Percentiles rank a stretch among this genome's conserved stretches.
phyloP scores from a whole-genome alignment of 495 filamentous ascomycete species.

The Pseudevernia furfuracea region DNA sequence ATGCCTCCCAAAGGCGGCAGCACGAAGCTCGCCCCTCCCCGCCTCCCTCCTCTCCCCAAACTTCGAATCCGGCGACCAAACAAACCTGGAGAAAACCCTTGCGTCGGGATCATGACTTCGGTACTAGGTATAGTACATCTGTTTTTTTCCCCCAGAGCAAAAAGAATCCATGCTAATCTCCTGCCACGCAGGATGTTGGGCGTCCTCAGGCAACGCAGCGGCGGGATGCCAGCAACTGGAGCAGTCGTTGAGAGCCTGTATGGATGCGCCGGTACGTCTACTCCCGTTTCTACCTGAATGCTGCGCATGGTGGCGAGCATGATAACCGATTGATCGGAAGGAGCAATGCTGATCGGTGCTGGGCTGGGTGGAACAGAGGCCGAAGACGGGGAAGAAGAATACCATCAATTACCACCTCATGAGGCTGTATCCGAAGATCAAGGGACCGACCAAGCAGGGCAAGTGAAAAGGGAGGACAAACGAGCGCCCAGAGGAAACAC shows the following conservation, averaged over 20 bases:
- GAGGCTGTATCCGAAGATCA: conserved; percentile 76
- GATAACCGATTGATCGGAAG: not conserved
- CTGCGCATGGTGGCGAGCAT: not conserved
- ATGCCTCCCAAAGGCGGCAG: conserved; percentile 47
- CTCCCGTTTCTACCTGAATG: conserved; percentile 3
- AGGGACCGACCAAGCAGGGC: conserved; percentile 63
- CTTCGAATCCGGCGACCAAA: conserved; percentile 82
- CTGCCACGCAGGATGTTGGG: conserved; percentile 73
- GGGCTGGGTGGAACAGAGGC: conserved; percentile 41
- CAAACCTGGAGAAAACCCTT: conserved; percentile 65
- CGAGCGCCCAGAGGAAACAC: not conserved
- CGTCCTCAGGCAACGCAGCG: conserved; percentile 67
- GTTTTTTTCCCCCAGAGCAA: not conserved
- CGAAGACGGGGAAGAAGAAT: conserved; percentile 61
- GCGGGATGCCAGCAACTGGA: conserved; percentile 76
- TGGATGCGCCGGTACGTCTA: conserved; percentile 69
- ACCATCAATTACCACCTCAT: conserved; percentile 92
- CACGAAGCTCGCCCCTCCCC: conserved; percentile 55
- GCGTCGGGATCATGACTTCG: conserved; percentile 76
- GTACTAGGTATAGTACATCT: conserved; percentile 74
- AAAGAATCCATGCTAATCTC: conserved; percentile 5
- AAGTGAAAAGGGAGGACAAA: conserved; percentile 7
- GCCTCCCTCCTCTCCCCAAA: conserved; percentile 76
- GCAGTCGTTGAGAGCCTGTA: conserved; percentile 76
- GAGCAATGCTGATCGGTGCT: conserved; percentile 3